phyloP scores from a whole-genome alignment of 768 basidiomycete species.

The Boletus subcaerulescens region DNA sequence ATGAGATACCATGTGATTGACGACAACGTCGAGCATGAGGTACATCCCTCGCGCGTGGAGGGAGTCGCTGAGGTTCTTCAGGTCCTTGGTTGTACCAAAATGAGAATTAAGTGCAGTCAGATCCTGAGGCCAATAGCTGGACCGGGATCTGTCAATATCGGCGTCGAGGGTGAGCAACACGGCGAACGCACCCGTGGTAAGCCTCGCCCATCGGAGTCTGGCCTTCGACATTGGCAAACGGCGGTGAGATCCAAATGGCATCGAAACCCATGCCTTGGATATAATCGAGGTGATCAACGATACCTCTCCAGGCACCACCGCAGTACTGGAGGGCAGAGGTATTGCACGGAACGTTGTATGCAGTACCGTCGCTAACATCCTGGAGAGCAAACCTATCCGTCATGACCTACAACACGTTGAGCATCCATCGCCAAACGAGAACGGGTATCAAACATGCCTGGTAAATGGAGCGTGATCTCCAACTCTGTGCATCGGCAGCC shows the following conservation, averaged over 20 bases:
- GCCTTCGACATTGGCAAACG: conserved; percentile 48
- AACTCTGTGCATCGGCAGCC: conserved; percentile 44
- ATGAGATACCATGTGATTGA: conserved; percentile 55
- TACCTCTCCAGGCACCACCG: conserved; percentile 54
- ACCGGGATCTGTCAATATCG: neutral
- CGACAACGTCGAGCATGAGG: conserved; percentile 61
- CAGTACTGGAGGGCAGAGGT: conserved; percentile 49
- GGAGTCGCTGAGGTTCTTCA: conserved; percentile 44
- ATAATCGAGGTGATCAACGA: conserved; percentile 56
- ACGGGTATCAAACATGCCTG: conserved; percentile 34
- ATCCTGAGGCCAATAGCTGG: conserved; percentile 51
- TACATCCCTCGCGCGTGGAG: conserved; percentile 54
- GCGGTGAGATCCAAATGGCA: conserved; percentile 57
- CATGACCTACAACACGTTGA: conserved; percentile 35
- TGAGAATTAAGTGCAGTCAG: conserved; percentile 47
- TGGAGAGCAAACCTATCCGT: conserved; percentile 62
- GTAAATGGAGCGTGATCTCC: conserved; percentile 55
- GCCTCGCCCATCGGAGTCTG: conserved; percentile 51
- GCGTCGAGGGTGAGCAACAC: neutral
- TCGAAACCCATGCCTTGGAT: conserved; percentile 63
- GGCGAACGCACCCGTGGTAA: conserved; percentile 46
- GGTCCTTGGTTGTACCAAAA: conserved; percentile 51
- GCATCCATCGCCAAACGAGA: neutral
- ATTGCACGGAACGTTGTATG: conserved; percentile 41
- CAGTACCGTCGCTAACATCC: conserved; percentile 26